Evolutionary conservation across 345 rosid genomes (phyloP).

Genomic region (Salix suchowensis): DNA sequence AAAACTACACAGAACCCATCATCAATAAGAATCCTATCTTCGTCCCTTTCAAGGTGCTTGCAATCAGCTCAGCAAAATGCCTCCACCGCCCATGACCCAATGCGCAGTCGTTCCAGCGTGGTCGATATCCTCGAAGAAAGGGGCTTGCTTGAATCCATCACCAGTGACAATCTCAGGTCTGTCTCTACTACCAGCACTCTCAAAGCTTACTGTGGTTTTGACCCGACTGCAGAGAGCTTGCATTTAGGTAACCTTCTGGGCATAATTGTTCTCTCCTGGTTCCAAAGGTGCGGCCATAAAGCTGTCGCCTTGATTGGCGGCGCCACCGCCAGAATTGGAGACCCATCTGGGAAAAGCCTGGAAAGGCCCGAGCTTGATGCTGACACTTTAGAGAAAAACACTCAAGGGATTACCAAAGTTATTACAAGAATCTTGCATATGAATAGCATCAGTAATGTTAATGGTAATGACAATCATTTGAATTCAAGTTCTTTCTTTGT

Average conservation of each 20-base stretch:
- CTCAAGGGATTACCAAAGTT: conserved; percentile 43
- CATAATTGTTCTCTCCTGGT: conserved; percentile 92
- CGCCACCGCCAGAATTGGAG: conserved; percentile 88
- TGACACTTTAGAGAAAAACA: conserved; percentile 53
- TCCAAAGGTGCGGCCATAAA: conserved; percentile 79
- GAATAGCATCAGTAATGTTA: conserved; percentile 5
- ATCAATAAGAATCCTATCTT: conserved; percentile 14
- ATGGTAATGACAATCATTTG: background rate
- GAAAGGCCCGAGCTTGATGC: conserved; percentile 86
- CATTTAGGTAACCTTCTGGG: conserved; percentile 92
- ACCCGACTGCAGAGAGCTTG: conserved; percentile 89
- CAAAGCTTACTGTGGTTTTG: conserved; percentile 87
- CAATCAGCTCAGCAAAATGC: conserved; percentile 22
- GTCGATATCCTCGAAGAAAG: conserved; percentile 70
- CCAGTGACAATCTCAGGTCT: conserved; percentile 73
- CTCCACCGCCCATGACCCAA: conserved; percentile 10
- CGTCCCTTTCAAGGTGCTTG: conserved; percentile 28
- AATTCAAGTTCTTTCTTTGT: conserved; percentile 17
- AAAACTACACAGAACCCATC: conserved; percentile 13
- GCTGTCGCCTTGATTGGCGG: conserved; percentile 90
- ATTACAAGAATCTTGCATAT: conserved; percentile 43
- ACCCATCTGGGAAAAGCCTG: conserved; percentile 89
- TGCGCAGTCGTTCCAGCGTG: conserved; percentile 41
- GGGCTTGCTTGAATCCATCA: conserved; percentile 75
- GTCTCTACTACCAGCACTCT: conserved; percentile 42